Base-by-base conservation (phyloP, 192 early-diverging fungal species). In the Entrophospora sp. region DNA sequence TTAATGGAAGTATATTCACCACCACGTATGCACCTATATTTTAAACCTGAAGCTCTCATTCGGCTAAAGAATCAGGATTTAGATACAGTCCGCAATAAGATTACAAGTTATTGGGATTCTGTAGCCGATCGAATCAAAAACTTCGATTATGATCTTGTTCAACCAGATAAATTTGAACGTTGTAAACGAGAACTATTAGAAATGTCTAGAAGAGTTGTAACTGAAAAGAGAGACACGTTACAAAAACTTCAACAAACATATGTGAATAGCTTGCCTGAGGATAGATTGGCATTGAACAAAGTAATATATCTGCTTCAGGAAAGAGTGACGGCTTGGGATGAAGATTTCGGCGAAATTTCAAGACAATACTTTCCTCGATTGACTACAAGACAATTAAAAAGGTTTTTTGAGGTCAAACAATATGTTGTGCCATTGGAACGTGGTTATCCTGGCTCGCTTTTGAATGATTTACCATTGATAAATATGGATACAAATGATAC, bases 21-120 rank as follows among this genome's bases (percentile, higher is more conserved):
- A 3, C 81, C 90, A n/a, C n/a, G n/a, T 0, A 85, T 88, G 75
- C 70, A 79, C 16, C 70, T 90, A 16, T 77, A 79, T 22, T 77
- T 82, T 35, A 77, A 81, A 18, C 75, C 75, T 18, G 84, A 88
- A 44, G 84, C 78, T 30, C 81, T 80, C 40, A 78, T 80, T 7
- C 75, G 79, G n/a, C 77, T 90, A 10, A 90, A 91, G 62, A 84
- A 88, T 45, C 73, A 83, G 24, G 94, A 98, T 64, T 74, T 87
- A 22, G 84, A 89, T 13, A 70, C 71, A 14, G 75, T 93, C 34
- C 80, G 85, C 20, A 59, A 73, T 5, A 83, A 84, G 35, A 89
- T 96, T 59, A 85, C 80, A 16, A 75, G 75, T 6, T 98, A 91
- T 72, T 96, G 91, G 71, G 89, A 92, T 53, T 96, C 96, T 16